phyloP scores from a whole-genome alignment of 805 yeast species.

The Kodamaea kakaduensis region DNA sequence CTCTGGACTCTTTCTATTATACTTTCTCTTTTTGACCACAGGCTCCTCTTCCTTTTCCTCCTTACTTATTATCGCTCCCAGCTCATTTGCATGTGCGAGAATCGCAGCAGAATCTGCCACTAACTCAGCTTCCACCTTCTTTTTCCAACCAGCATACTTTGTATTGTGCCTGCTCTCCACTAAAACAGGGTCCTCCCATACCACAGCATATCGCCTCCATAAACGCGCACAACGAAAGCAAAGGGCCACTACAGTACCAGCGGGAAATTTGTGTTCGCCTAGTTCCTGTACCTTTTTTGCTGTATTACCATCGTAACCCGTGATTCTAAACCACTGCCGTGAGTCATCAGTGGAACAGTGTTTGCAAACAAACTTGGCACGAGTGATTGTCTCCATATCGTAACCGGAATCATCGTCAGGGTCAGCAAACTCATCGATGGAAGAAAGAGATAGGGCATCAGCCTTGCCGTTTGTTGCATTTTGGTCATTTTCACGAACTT shows the following conservation, averaged over 20 bases:
- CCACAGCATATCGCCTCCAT: slow-evolving; percentile 87
- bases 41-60: slow-evolving; percentile 11
- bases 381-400: slow-evolving; percentile 49
- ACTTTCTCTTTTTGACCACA: no score
- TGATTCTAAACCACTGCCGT: slow-evolving; percentile 64
- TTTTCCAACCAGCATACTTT: slow-evolving; percentile 51
- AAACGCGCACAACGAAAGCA: slow-evolving; percentile 84
- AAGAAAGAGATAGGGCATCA: slow-evolving; percentile 6
- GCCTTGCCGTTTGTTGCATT: not conserved
- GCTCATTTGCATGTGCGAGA: slow-evolving; percentile 43
- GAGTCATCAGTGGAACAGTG: slow-evolving; percentile 61
- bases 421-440: slow-evolving; percentile 52
- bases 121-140: slow-evolving; percentile 63
- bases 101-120: slow-evolving; percentile 58
- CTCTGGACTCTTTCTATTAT: no score
- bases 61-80: slow-evolving; percentile 19
- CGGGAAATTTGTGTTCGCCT: slow-evolving; percentile 11
- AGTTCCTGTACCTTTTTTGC: slow-evolving; percentile 20
- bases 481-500: no score
- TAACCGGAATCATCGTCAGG: slow-evolving; percentile 69
- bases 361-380: slow-evolving; percentile 57
- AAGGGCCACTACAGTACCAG: slow-evolving; percentile 49
- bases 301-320: slow-evolving; percentile 49
- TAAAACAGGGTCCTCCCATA: slow-evolving; percentile 78
- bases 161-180: slow-evolving; percentile 46